Evolutionary conservation across 805 yeast genomes (phyloP).

Genomic region (Starmera caribaea): DNA sequence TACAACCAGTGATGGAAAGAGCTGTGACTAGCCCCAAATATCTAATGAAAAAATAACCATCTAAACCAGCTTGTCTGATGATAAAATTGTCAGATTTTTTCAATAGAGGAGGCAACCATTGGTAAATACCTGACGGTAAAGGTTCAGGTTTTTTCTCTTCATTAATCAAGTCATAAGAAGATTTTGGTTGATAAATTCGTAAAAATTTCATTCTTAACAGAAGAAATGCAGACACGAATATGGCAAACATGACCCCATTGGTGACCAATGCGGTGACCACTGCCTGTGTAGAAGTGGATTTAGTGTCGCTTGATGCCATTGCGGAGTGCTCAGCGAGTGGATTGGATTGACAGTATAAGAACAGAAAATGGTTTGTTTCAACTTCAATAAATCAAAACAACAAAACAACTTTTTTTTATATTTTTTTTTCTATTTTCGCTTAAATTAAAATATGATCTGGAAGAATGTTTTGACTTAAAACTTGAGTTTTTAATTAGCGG

Average conservation of each 20-base stretch:
- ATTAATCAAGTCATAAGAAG: constrained; percentile 48
- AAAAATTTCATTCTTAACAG: constrained; percentile 53
- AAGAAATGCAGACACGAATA: constrained; percentile 53
- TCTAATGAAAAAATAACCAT: constrained; percentile 84
- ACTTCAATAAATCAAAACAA: too few relatives aligned
- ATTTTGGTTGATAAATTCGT: constrained; percentile 79
- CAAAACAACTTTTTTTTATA: too few relatives aligned
- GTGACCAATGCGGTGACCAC: constrained; percentile 63
- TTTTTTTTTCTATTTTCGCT: too few relatives aligned
- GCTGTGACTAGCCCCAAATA: constrained; percentile 51
- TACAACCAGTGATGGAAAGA: constrained; percentile 44
- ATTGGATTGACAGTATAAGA: too few relatives aligned
- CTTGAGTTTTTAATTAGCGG: too few relatives aligned
- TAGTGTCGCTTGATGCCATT: background rate
- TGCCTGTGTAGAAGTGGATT: constrained; percentile 54
- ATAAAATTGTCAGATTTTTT: constrained; percentile 64
- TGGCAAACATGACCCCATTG: constrained; percentile 57
- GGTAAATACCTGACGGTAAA: constrained; percentile 54
- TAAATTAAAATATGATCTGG: too few relatives aligned
- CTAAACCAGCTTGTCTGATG: constrained; percentile 84
- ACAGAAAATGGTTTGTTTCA: too few relatives aligned
- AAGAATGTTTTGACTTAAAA: too few relatives aligned
- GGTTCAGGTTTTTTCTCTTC: constrained; percentile 66
- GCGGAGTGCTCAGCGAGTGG: background rate
- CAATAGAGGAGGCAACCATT: constrained; percentile 61